Base-by-base conservation (phyloP, 305 asterid species). In the Fraxinus angustifolia region DNA sequence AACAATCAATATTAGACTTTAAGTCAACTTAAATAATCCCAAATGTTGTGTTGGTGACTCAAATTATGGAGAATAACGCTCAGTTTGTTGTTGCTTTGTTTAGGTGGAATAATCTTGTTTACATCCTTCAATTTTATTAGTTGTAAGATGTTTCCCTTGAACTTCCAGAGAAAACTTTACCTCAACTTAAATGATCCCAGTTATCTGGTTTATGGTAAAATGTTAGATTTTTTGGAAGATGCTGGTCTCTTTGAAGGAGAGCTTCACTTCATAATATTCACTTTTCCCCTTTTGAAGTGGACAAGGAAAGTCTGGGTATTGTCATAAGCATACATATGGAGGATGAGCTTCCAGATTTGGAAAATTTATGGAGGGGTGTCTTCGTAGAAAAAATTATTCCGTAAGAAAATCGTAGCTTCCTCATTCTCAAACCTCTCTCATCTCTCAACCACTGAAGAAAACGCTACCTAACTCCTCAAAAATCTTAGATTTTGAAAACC, bases 231-330 rank as follows among this genome's bases (percentile, higher is more conserved):
- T 65, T 78, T 85, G 70, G 94, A 90, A 88, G 92, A 90, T 86
- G 87, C 85, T 87, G 89, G 86, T 85, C 84, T 83, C 67, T 79
- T 81, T 85, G 84, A 80, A 83, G 93, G 88, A 77, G 82, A 85
- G 80, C 73, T 35, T 78, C 79, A 70, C 72, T 82, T 83, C 77
- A 78, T 78, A 75, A 53, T 62, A 76, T 76, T 65, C 36, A 80
- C 50, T 92, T 94, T 87, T 96, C 92, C 80, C 91, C 86, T 81
- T 89, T 92, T 83, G 98, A 94, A 88, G 88, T 91, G 81, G 89
- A 89, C 42, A 89, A 86, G 85, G 92, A 90, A 81, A 81, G 88
- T 83, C 83, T 90, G 84, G 89, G 86, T 76, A 84, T 87, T 82
- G 84, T 76, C 70, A 89, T 78, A 38, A 86, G 83, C 77, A 83